Conservation (phyloP, 352 stramenopile genomes). For the Globisporangium abappressorium region DNA sequence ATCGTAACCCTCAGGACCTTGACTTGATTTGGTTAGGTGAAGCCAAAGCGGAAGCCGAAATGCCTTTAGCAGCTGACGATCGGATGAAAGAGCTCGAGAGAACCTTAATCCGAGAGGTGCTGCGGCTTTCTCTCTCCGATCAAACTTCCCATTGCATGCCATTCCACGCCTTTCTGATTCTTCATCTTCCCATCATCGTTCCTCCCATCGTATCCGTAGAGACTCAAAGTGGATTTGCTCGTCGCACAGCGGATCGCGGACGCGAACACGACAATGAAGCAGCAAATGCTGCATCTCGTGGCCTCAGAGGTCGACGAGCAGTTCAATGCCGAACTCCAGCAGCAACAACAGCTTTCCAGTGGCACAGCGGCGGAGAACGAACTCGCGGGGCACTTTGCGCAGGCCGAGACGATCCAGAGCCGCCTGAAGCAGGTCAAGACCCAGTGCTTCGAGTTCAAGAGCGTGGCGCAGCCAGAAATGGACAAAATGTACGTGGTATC, state of each 20-base stretch:
- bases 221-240: conserved; percentile 73
- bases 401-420: conserved; percentile 43
- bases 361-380: conserved; percentile 34
- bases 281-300: conserved; percentile 63
- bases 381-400: conserved; percentile 39
- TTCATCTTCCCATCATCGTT: background rate
- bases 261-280: conserved; percentile 53
- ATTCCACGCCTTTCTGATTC: background rate
- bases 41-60: background rate
- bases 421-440: conserved; percentile 63
- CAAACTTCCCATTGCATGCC: background rate
- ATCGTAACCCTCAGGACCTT: background rate
- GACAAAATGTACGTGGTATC: conserved; percentile 49
- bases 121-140: background rate
- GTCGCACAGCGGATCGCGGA: conserved; percentile 69
- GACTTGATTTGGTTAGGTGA: background rate
- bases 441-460: conserved; percentile 70
- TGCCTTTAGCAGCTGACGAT: background rate
- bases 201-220: conserved; percentile 20
- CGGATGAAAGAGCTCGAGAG: conserved; percentile 50
- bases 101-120: conserved; percentile 62
- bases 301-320: conserved; percentile 32
- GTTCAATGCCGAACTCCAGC: background rate
- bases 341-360: background rate
- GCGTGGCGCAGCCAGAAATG: conserved; percentile 49